phyloP scores from a whole-genome alignment of 768 basidiomycete genomes.

The Tubosaeta brunneosetosa region DNA sequence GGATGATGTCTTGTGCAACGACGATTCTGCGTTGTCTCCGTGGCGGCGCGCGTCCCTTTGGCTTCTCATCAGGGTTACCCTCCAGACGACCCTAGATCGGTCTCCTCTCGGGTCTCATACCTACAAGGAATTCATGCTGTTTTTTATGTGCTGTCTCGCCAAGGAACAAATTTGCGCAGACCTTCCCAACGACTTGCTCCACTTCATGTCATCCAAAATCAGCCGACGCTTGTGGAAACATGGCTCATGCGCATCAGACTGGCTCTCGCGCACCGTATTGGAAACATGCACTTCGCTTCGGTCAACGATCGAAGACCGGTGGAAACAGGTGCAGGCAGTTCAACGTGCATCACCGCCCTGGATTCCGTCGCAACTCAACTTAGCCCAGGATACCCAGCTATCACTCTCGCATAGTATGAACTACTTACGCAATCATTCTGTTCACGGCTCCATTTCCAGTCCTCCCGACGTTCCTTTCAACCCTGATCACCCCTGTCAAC shows the following conservation, averaged over 20 bases:
- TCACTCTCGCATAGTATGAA: slow-evolving; percentile 28
- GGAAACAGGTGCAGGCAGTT: slow-evolving; percentile 27
- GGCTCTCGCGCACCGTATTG: background rate
- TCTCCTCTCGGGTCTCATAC: slow-evolving; percentile 5
- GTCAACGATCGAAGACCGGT: slow-evolving; percentile 28
- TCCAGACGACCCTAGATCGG: slow-evolving; percentile 29
- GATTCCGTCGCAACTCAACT: slow-evolving; percentile 25
- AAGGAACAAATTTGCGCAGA: slow-evolving; percentile 10
- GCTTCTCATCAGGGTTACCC: slow-evolving; percentile 15
- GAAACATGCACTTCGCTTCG: slow-evolving; percentile 24
- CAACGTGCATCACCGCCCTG: slow-evolving; percentile 27
- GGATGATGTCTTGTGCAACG: slow-evolving; percentile 2
- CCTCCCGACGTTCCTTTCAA: slow-evolving; percentile 6
- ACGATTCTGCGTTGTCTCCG: slow-evolving; percentile 10
- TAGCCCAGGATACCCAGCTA: slow-evolving; percentile 28
- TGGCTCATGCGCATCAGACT: background rate
- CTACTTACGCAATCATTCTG: slow-evolving; percentile 28
- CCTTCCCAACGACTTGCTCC: slow-evolving; percentile 25
- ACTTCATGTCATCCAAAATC: slow-evolving; percentile 1
- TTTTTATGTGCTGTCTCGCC: slow-evolving; percentile 31
- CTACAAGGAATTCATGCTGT: slow-evolving; percentile 51
- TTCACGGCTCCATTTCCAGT: background rate
- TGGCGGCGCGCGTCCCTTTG: slow-evolving; percentile 37
- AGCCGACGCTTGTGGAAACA: background rate
- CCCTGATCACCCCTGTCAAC: slow-evolving; percentile 3